phyloP scores from a whole-genome alignment of 805 yeast species.

The Lipomyces yamadae region DNA sequence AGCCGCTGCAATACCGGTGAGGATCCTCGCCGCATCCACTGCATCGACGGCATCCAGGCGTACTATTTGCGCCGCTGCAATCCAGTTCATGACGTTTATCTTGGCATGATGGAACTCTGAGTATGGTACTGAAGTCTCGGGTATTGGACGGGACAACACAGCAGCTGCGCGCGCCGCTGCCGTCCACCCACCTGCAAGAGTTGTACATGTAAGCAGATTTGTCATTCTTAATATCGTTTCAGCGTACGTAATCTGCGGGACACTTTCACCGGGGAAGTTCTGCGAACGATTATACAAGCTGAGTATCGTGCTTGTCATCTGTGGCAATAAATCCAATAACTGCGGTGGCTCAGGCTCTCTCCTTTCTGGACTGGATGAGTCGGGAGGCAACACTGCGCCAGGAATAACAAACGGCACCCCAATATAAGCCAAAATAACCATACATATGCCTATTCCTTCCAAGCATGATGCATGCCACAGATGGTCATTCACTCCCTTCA shows the following conservation, averaged over 20 bases:
- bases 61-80: slow-evolving; percentile 30
- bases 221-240: slow-evolving; percentile 70
- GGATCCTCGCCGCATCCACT: slow-evolving; percentile 50
- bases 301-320: slow-evolving; percentile 34
- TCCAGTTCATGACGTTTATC: slow-evolving; percentile 35
- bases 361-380: slow-evolving; percentile 11
- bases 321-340: slow-evolving; percentile 36
- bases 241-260: slow-evolving; percentile 78
- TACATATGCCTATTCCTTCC: slow-evolving; percentile 76
- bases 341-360: slow-evolving; percentile 28
- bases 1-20: slow-evolving; percentile 66
- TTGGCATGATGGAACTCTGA: slow-evolving; percentile 32
- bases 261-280: slow-evolving; percentile 68
- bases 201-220: slow-evolving; percentile 61
- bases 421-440: slow-evolving; percentile 62
- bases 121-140: slow-evolving; percentile 6
- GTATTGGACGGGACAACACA: slow-evolving; percentile 49
- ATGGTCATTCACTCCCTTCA: slow-evolving; percentile 70
- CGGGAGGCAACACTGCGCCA: slow-evolving; percentile 38
- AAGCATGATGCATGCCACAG: slow-evolving; percentile 88
- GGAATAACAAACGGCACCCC: slow-evolving; percentile 54
- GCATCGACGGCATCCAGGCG: slow-evolving; percentile 35
- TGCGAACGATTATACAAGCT: slow-evolving; percentile 56
- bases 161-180: slow-evolving; percentile 52
- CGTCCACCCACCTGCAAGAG: slow-evolving; percentile 56